phyloP scores from a whole-genome alignment of 257 asterid genomes.

The Anisodus acutangulus region DNA sequence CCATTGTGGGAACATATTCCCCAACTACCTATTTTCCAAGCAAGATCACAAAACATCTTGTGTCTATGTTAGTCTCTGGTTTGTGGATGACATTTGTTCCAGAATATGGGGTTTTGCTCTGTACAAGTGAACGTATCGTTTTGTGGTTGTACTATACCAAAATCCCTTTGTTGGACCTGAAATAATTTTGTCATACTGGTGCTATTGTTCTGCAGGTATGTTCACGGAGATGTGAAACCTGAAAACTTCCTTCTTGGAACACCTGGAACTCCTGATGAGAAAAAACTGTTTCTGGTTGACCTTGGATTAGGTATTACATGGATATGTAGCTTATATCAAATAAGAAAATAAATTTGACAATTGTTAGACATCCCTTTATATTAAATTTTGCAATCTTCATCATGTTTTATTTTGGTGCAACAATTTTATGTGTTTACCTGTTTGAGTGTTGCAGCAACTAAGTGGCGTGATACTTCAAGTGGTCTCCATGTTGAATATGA shows the following conservation, averaged over 20 bases:
- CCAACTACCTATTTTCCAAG: background rate
- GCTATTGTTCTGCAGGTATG: conserved; percentile 51
- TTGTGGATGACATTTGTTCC: background rate
- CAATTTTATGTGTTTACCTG: conserved; percentile 3
- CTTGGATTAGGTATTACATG: conserved; percentile 68
- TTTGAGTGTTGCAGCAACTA: conserved; percentile 53
- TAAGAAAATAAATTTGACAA: background rate
- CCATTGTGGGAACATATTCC: background rate
- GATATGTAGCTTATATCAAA: background rate
- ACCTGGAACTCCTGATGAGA: conserved; percentile 79
- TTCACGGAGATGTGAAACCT: conserved; percentile 83
- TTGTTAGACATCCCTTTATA: background rate
- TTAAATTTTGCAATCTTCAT: background rate
- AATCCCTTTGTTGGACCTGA: conserved; percentile 1
- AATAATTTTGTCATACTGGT: background rate
- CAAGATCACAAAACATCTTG: background rate
- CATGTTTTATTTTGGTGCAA: background rate
- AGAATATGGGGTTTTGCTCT: background rate
- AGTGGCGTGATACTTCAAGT: conserved; percentile 66
- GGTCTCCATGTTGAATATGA: conserved; percentile 75
- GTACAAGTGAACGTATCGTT: background rate
- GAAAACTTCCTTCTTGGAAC: conserved; percentile 82
- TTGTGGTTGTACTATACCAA: background rate
- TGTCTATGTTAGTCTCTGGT: background rate
- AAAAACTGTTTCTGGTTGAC: conserved; percentile 70